Evolutionary conservation across 129 eudicot species (phyloP), one percentile per base, ranked within the genome.

Genomic region (Pseudognaphalium luteoalbum): DNA sequence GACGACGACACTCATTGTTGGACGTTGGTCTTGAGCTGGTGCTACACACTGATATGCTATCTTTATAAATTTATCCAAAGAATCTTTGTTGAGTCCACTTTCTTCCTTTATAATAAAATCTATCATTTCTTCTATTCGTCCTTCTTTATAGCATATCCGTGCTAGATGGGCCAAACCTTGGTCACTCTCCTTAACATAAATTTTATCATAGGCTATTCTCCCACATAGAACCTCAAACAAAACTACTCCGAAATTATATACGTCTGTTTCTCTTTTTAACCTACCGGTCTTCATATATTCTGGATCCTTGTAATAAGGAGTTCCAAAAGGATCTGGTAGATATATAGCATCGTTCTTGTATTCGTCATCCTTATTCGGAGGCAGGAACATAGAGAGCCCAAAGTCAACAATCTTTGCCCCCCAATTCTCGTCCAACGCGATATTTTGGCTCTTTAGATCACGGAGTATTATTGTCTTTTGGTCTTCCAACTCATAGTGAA

Each of bases 331-430:
- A 8, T 11, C 54, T 7, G 0, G 2, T 11, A 8, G 54, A 47
- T 47, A 47, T 11, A 47, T 11, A 47, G 54, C 54, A 8, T 32
- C 34, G 4, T 32, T 32, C 1, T 47, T 1, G 28, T 25, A 25
- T 25, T 25, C 54, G 15, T 10, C 15, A 47, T 47, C 54, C 4
- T 54, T 17, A 54, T 2, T 14, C 4, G 60, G 20, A 17, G 60
- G 60, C 20, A 54, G 60, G 21, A 54, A 54, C 16, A 2, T 17
- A 17, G 60, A 54, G 2, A 12, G n/a, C 60, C 60, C 60, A 54
- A 54, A 54, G 63, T 57, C 63, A 57, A n/a, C 29, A 19, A 57
- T 57, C 63, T 57, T 57, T 57, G 63, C 63, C 25, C 28, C 28
- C 63, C 25, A 20, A 57, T 57, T 20, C 28, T 19, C 63, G 11